Evolutionary conservation across 2,329 filamentous ascomycete genomes (phyloP).

Genomic region (Exophiala lecanii-corni): DNA sequence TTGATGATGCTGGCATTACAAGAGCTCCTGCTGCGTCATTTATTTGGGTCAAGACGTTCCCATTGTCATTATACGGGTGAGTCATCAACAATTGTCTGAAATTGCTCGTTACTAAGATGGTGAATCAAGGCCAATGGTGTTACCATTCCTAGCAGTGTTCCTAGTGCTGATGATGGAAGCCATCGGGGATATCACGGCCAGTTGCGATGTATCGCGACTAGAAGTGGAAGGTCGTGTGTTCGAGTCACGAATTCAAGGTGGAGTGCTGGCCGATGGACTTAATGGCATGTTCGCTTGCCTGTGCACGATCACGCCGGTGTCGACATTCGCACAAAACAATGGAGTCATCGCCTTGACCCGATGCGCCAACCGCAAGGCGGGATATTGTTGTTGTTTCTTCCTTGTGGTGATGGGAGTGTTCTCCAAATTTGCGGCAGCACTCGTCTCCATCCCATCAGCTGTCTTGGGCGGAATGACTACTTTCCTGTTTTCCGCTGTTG

Average conservation of each 20-base stretch:
- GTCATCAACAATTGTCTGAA: background rate
- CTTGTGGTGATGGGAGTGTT: constrained; percentile 65
- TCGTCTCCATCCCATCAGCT: constrained; percentile 57
- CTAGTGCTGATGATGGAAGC: constrained; percentile 65
- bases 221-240: constrained; percentile 61
- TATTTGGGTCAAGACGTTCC: constrained; percentile 66
- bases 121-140: constrained; percentile 47
- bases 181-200: constrained; percentile 63
- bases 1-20: constrained; percentile 54
- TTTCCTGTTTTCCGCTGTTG: constrained; percentile 63
- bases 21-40: constrained; percentile 59
- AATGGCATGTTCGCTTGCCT: constrained; percentile 59
- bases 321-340: constrained; percentile 64
- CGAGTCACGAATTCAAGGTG: constrained; percentile 64
- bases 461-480: constrained; percentile 50
- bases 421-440: constrained; percentile 63
- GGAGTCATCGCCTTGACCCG: constrained; percentile 63
- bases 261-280: constrained; percentile 61
- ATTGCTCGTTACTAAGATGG: background rate
- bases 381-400: constrained; percentile 61
- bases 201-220: constrained; percentile 59
- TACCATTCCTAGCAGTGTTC: constrained; percentile 55
- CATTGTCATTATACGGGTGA: constrained; percentile 54
- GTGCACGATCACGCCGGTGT: constrained; percentile 64
- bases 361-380: constrained; percentile 63